Evolutionary conservation across 805 yeast species (phyloP).

Genomic region (Allodekkera sacchari): DNA sequence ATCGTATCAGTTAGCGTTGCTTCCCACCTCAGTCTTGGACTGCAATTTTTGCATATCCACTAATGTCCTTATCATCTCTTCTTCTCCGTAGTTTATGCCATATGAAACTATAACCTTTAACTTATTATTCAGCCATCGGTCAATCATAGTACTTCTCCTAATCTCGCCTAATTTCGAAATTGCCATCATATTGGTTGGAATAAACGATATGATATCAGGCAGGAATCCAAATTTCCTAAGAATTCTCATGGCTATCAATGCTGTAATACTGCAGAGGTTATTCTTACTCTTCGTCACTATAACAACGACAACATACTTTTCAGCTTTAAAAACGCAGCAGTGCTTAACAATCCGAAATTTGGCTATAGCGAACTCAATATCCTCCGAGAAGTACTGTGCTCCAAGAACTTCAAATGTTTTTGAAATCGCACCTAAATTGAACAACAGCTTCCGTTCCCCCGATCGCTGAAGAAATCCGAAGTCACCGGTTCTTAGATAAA

Average conservation of each 20-base stretch:
- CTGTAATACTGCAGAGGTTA: conserved; percentile 65
- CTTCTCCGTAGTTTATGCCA: conserved; percentile 63
- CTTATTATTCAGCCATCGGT: conserved; percentile 43
- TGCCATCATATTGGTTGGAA: conserved; percentile 55
- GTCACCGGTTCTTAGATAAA: conserved; percentile 86
- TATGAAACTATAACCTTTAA: conserved; percentile 34
- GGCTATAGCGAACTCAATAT: conserved; percentile 66
- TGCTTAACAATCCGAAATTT: conserved; percentile 31
- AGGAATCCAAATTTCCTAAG: conserved; percentile 75
- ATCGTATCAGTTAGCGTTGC: background rate
- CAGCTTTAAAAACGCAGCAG: conserved; percentile 63
- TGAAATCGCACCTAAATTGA: conserved; percentile 73
- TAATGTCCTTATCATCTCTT: conserved; percentile 39
- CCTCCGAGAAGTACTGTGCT: conserved; percentile 80
- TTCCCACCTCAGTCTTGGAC: background rate
- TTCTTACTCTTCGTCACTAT: conserved; percentile 47
- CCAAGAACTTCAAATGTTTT: conserved; percentile 91
- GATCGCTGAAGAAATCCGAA: conserved; percentile 60
- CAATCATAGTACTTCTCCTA: conserved; percentile 64
- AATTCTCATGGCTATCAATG: conserved; percentile 72
- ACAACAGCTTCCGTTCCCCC: conserved; percentile 63
- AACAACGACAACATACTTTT: conserved; percentile 68
- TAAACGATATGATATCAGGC: conserved; percentile 77
- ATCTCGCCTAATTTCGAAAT: conserved; percentile 65
- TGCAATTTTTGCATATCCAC: conserved; percentile 7